A percentile compares a stretch with the other conserved stretches of the same genome.
Evolutionary conservation across 768 basidiomycete species (phyloP).

Genomic region (Lactarius sanguifluus): DNA sequence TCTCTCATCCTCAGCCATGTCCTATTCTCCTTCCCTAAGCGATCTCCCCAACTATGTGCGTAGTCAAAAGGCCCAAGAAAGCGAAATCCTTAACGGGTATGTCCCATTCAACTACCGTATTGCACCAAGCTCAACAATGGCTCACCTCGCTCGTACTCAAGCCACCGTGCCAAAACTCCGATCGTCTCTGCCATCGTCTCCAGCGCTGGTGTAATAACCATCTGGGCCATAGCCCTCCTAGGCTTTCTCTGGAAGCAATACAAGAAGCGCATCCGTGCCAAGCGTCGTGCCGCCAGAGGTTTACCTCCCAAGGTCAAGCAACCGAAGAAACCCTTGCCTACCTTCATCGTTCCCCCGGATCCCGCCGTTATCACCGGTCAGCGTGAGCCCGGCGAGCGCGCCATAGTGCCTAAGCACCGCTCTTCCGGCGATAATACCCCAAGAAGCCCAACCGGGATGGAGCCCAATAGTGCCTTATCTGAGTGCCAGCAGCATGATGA

Average conservation of each 20-base stretch:
- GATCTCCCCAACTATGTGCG: neutral
- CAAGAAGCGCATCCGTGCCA: slow-evolving; percentile 23
- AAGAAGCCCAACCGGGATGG: neutral
- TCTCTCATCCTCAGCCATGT: neutral
- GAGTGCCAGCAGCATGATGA: slow-evolving; percentile 14
- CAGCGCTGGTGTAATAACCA: slow-evolving; percentile 10
- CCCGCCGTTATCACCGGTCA: slow-evolving; percentile 27
- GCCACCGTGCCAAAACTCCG: slow-evolving; percentile 28
- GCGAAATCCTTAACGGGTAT: slow-evolving; percentile 21
- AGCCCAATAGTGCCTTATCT: slow-evolving; percentile 5
- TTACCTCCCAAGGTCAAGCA: slow-evolving; percentile 21
- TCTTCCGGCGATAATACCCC: slow-evolving; percentile 1
- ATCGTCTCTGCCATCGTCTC: slow-evolving; percentile 26
- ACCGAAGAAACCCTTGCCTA: slow-evolving; percentile 20
- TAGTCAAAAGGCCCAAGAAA: slow-evolving; percentile 1
- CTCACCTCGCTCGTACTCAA: neutral
- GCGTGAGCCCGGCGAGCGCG: slow-evolving; percentile 23
- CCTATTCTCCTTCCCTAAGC: neutral
- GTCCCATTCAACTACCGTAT: neutral
- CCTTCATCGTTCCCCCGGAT: slow-evolving; percentile 29
- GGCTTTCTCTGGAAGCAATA: slow-evolving; percentile 23
- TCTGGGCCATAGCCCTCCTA: slow-evolving; percentile 23
- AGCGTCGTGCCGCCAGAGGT: slow-evolving; percentile 22
- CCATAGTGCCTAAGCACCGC: slow-evolving; percentile 18
- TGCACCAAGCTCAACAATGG: neutral